A percentile compares a stretch with the other conserved stretches of the same genome.
These are phyloP conservation scores for Neofusicoccum cordaticola DNA, from an alignment of 2,329 filamentous ascomycete genomes.

Conservation along the genomic window DNA sequence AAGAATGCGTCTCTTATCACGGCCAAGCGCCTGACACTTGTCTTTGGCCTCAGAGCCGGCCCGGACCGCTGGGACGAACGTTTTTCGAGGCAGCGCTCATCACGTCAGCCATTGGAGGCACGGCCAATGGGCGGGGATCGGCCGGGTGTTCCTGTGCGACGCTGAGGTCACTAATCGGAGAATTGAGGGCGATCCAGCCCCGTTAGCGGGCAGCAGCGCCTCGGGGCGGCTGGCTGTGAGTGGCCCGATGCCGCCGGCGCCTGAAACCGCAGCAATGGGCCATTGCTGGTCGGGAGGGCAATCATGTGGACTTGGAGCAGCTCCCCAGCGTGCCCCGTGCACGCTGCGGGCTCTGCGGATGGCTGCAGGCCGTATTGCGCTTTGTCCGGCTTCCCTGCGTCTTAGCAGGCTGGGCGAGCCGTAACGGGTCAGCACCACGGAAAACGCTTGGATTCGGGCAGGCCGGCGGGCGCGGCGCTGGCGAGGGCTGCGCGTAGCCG, in stretches of 20 bases:
- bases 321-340: conserved; percentile 6
- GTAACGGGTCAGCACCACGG: conserved; percentile 18
- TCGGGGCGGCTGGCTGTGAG: neutral
- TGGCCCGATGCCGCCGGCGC: conserved; percentile 14
- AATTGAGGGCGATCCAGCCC: conserved; percentile 18
- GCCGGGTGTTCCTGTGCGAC: conserved; percentile 7
- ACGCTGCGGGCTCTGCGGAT: conserved; percentile 13
- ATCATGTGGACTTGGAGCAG: conserved; percentile 15
- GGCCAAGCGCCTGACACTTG: conserved; percentile 18
- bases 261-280: conserved; percentile 18
- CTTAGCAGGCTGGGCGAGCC: conserved; percentile 8
- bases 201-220: neutral
- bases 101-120: conserved; percentile 14
- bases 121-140: conserved; percentile 13
- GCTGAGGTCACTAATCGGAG: conserved; percentile 19
- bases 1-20: conserved; percentile 14
- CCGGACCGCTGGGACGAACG: conserved; percentile 18
- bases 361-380: conserved; percentile 17
- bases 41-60: conserved; percentile 18
- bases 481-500: neutral
- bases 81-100: conserved; percentile 17
- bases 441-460: conserved; percentile 9
- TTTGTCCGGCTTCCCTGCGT: conserved; percentile 15
- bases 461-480: no score
- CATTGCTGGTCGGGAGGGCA: conserved; percentile 1